These are phyloP conservation scores for Yamadazyma dendronema DNA, from an alignment of 1,139 yeast genomes.

Conservation along the genomic window DNA sequence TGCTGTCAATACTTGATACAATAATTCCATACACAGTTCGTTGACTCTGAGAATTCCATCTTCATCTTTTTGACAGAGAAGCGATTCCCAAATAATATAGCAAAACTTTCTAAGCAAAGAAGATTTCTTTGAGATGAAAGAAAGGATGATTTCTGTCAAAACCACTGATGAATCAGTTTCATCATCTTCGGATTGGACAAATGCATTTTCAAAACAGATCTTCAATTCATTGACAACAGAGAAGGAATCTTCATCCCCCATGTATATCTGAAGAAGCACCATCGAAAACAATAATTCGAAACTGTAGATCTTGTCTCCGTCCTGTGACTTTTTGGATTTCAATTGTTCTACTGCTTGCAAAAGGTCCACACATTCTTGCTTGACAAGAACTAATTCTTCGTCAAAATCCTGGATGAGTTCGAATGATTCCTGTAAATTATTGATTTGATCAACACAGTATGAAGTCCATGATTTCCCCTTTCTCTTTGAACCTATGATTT, in stretches of 20 bases:
- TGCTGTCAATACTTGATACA: constrained; percentile 67
- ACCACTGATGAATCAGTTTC: constrained; percentile 47
- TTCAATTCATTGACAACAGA: constrained; percentile 72
- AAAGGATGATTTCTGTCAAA: constrained; percentile 75
- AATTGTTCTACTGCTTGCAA: constrained; percentile 23
- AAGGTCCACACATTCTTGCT: constrained; percentile 48
- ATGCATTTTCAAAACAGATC: constrained; percentile 43
- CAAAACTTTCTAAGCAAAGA: constrained; percentile 70
- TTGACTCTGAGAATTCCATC: constrained; percentile 32
- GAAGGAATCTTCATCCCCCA: constrained; percentile 79
- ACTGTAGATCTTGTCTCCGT: constrained; percentile 31
- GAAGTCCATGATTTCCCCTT: constrained; percentile 62
- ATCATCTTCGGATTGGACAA: constrained; percentile 23
- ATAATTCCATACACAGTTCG: constrained; percentile 50
- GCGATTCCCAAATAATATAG: constrained; percentile 71
- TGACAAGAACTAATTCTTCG: constrained; percentile 49
- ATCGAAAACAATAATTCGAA: constrained; percentile 78
- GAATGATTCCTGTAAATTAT: constrained; percentile 23
- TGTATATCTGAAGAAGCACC: constrained; percentile 73
- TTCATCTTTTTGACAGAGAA: constrained; percentile 32
- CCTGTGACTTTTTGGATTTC: constrained; percentile 1
- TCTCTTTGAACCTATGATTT: constrained; percentile 47
- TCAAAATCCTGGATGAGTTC: constrained; percentile 49
- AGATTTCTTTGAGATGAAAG: constrained; percentile 73
- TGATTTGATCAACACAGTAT: constrained; percentile 33